phyloP scores from a whole-genome alignment of 2,329 filamentous ascomycete genomes.

The Cryphonectria parasitica region DNA sequence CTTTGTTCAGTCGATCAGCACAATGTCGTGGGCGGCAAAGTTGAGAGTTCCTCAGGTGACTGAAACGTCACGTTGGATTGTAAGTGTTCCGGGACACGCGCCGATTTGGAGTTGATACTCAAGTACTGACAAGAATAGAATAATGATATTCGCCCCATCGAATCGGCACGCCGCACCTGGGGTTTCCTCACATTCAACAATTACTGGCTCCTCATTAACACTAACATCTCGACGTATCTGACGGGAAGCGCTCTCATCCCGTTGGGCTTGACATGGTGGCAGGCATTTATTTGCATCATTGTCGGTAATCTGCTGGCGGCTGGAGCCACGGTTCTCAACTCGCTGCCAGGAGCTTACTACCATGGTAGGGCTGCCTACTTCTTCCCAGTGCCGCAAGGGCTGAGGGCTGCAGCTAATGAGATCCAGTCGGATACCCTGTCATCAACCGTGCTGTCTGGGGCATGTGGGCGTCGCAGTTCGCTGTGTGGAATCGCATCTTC shows the following conservation, averaged over 20 bases:
- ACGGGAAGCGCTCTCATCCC: constrained; percentile 48
- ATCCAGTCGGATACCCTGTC: constrained; percentile 54
- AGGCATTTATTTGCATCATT: constrained; percentile 47
- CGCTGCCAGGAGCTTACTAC: constrained; percentile 47
- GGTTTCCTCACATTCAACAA: constrained; percentile 48
- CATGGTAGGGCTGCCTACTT: constrained; percentile 38
- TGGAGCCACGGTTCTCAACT: constrained; percentile 46
- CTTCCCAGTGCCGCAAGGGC: background rate
- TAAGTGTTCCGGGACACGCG: background rate
- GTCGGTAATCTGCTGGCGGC: constrained; percentile 46
- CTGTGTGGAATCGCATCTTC: constrained; percentile 50
- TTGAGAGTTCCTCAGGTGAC: constrained; percentile 2
- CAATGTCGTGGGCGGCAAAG: constrained; percentile 5
- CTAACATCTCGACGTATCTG: constrained; percentile 47
- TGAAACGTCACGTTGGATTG: constrained; percentile 1
- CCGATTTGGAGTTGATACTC: background rate
- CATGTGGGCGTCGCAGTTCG: constrained; percentile 51
- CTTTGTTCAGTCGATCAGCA: background rate
- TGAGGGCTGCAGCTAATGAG: constrained; percentile 39
- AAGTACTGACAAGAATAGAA: constrained; percentile 39
- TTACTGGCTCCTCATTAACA: constrained; percentile 53
- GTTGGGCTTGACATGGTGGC: constrained; percentile 47
- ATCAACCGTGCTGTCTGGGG: constrained; percentile 56
- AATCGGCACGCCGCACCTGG: constrained; percentile 48
- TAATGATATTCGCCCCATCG: constrained; percentile 55